Evolutionary conservation across 257 asterid species (phyloP).

Genomic region (Dorcoceras hygrometricum): DNA sequence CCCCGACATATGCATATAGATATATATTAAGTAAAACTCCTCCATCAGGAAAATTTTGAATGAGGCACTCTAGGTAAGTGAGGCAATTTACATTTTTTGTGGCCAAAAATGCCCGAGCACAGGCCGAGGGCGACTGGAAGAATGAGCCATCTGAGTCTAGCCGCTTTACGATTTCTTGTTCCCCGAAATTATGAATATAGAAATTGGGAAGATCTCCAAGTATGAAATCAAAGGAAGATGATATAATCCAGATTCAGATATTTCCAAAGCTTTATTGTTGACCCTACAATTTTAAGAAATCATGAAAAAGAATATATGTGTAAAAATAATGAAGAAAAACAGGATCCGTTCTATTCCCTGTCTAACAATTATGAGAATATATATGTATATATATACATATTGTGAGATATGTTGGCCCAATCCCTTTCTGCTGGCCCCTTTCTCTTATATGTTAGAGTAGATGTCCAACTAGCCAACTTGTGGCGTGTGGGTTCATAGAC

Average conservation of each 20-base stretch:
- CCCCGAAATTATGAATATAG: slow-evolving; percentile 4
- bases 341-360: too few relatives aligned
- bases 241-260: not conserved
- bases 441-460: too few relatives aligned
- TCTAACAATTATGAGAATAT: too few relatives aligned
- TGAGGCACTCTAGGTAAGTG: slow-evolving; percentile 35
- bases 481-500: too few relatives aligned
- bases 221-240: slow-evolving; percentile 35
- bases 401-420: too few relatives aligned
- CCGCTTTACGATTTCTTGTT: slow-evolving; percentile 13
- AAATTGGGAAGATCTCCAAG: slow-evolving; percentile 38
- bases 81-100: slow-evolving; percentile 33
- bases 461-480: too few relatives aligned
- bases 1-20: too few relatives aligned
- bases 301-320: too few relatives aligned
- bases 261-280: slow-evolving; percentile 17
- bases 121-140: slow-evolving; percentile 53
- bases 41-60: slow-evolving; percentile 42
- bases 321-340: too few relatives aligned
- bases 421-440: too few relatives aligned
- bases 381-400: too few relatives aligned
- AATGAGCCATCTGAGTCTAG: slow-evolving; percentile 40
- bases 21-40: slow-evolving; percentile 26
- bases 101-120: slow-evolving; percentile 41
- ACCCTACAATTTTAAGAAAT: slow-evolving; percentile 24